phyloP scores from a whole-genome alignment of 768 basidiomycete species.

The Saitozyma podzolica region DNA sequence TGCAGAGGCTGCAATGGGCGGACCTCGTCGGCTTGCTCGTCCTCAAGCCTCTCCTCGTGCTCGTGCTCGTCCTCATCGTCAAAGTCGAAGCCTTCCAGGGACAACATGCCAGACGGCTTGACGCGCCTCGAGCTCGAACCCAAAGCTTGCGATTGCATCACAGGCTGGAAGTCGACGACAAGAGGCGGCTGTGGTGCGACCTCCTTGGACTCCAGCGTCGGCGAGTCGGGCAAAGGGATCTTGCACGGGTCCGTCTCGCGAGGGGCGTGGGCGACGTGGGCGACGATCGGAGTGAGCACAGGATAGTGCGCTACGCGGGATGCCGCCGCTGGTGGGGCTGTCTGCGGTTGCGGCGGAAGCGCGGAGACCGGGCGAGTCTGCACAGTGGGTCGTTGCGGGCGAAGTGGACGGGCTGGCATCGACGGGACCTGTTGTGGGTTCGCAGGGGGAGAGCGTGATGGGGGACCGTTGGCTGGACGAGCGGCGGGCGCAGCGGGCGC shows the following conservation, averaged over 20 bases:
- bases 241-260: slow-evolving; percentile 19
- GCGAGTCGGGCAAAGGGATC: slow-evolving; percentile 41
- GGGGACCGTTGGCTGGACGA: slow-evolving; percentile 6
- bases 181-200: slow-evolving; percentile 1
- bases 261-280: slow-evolving; percentile 2
- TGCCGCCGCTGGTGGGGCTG: not conserved
- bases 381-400: not conserved
- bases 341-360: not conserved
- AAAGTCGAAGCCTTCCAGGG: slow-evolving; percentile 33
- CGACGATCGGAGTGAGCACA: slow-evolving; percentile 4
- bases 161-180: not conserved
- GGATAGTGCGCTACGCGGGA: slow-evolving; percentile 1
- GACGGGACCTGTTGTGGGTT: not conserved
- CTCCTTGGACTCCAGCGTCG: slow-evolving; percentile 14
- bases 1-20: slow-evolving; percentile 15
- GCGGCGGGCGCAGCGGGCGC: not conserved
- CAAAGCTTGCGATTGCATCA: not conserved
- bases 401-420: not conserved
- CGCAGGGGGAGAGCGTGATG: not conserved
- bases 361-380: not conserved
- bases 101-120: slow-evolving; percentile 27
- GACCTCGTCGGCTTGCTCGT: slow-evolving; percentile 23
- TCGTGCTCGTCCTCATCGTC: slow-evolving; percentile 19
- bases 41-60: slow-evolving; percentile 6
- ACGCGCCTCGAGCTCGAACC: slow-evolving; percentile 4